Percentiles rank a stretch among this genome's conserved stretches.
phyloP scores from a whole-genome alignment of 192 early-diverging fungal species.

The Entomortierella parvispora region DNA sequence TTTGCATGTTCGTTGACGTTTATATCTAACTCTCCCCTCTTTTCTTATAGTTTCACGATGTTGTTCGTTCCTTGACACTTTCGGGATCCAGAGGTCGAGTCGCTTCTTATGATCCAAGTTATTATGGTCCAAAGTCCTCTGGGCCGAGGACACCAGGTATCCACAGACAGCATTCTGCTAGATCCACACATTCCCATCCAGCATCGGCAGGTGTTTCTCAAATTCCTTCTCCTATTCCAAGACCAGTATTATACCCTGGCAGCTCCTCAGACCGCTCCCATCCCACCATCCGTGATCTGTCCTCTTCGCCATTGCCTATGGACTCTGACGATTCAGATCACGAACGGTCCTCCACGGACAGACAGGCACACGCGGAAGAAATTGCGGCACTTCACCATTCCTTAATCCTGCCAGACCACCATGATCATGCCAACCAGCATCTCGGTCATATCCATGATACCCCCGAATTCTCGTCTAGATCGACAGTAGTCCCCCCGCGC shows the following conservation, averaged over 20 bases:
- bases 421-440: conserved; percentile 24
- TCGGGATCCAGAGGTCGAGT: conserved; percentile 32
- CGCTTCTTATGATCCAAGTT: conserved; percentile 42
- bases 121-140: conserved; percentile 29
- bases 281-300: not conserved
- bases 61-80: conserved; percentile 41
- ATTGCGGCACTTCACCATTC: conserved; percentile 28
- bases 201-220: not conserved
- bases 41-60: conserved; percentile 36
- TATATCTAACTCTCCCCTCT: not conserved
- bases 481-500: not conserved
- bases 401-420: conserved; percentile 32
- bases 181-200: not conserved
- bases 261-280: not conserved
- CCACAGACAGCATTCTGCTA: not conserved
- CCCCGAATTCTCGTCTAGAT: not conserved
- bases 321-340: not conserved
- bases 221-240: no score
- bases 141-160: conserved; percentile 5
- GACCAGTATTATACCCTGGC: no score
- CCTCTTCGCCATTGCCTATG: conserved; percentile 15
- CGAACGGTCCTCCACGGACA: no score
- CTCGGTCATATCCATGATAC: conserved; percentile 20
- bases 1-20: not conserved
- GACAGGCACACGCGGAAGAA: conserved; percentile 1